phyloP scores from a whole-genome alignment of 169 alveolate species.

The Eimeria brunetti region DNA sequence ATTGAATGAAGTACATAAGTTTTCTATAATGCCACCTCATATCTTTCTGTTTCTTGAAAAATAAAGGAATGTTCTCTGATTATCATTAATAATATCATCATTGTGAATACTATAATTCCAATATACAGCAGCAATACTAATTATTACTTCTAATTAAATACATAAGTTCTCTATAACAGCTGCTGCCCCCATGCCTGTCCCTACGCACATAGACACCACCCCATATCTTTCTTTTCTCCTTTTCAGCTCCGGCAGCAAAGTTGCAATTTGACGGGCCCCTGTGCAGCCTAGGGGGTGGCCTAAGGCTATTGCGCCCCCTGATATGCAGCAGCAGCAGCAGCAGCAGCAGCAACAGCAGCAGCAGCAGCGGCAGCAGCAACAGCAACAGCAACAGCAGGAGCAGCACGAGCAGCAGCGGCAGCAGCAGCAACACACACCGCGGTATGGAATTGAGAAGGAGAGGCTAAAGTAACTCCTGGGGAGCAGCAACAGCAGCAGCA shows the following conservation, averaged over 20 bases:
- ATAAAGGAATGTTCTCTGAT: too few species aligned
- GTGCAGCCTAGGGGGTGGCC: slow-evolving; percentile 97
- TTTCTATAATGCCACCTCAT: too few species aligned
- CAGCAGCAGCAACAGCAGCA: too few species aligned
- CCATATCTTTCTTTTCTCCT: slow-evolving; percentile 92
- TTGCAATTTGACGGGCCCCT: slow-evolving; percentile 95
- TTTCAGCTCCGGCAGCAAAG: slow-evolving; percentile 93
- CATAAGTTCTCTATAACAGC: slow-evolving; percentile 73
- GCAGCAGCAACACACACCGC: not conserved
- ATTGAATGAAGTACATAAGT: too few species aligned
- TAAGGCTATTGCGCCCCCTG: slow-evolving; percentile 96
- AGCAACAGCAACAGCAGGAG: not conserved
- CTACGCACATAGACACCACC: slow-evolving; percentile 96
- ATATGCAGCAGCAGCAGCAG: not conserved
- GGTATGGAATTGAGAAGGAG: not conserved
- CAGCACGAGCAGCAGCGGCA: not conserved
- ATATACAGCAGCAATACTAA: too few species aligned
- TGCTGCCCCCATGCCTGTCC: slow-evolving; percentile 97
- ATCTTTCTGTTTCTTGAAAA: too few species aligned
- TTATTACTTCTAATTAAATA: too few species aligned
- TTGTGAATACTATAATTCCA: too few species aligned
- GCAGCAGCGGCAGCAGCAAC: not conserved
- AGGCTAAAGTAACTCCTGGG: too few species aligned
- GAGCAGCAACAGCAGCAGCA: too few species aligned
- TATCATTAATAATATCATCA: too few species aligned